A percentile compares a stretch with the other conserved stretches of the same genome.
Evolutionary conservation across 441 rosid genomes (phyloP).

Genomic region (Viola pubescens): DNA sequence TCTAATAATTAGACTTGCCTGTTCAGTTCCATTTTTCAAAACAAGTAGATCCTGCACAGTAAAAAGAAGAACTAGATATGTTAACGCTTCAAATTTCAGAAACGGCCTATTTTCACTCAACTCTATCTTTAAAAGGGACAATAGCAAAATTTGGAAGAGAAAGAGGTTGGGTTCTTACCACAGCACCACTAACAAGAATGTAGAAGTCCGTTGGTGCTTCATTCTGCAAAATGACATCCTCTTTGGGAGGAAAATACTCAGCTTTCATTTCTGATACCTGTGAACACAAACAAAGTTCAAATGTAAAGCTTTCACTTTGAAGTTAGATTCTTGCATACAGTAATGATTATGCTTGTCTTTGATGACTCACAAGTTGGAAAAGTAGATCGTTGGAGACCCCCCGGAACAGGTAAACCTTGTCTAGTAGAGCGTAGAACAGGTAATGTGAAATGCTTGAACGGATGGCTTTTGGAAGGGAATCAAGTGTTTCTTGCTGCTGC

Average conservation of each 20-base stretch:
- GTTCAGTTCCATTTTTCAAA: conserved; percentile 44
- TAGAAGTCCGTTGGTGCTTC: conserved; percentile 92
- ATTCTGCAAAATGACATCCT: conserved; percentile 78
- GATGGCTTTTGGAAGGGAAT: conserved; percentile 84
- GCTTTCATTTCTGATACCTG: conserved; percentile 91
- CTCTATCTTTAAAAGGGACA: neutral
- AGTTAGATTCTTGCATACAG: neutral
- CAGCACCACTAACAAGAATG: conserved; percentile 69
- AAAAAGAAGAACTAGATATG: neutral
- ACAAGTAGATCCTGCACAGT: conserved; percentile 54
- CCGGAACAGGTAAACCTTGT: conserved; percentile 61
- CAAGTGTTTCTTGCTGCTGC: conserved; percentile 78
- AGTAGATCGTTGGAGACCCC: conserved; percentile 76
- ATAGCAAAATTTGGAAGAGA: neutral
- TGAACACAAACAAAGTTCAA: conserved; percentile 4
- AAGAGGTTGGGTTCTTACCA: conserved; percentile 30
- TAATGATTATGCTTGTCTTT: neutral
- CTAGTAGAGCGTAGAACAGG: conserved; percentile 67
- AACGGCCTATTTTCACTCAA: no score
- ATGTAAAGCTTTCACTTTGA: conserved; percentile 3
- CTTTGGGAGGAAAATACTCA: conserved; percentile 82
- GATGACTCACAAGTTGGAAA: conserved; percentile 60
- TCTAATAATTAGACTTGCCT: conserved; percentile 33
- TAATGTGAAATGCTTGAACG: conserved; percentile 73
- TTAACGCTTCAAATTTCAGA: neutral